Evolutionary conservation across 2,329 filamentous ascomycete genomes (phyloP).

Genomic region (Beauveria scarabaeidicola): DNA sequence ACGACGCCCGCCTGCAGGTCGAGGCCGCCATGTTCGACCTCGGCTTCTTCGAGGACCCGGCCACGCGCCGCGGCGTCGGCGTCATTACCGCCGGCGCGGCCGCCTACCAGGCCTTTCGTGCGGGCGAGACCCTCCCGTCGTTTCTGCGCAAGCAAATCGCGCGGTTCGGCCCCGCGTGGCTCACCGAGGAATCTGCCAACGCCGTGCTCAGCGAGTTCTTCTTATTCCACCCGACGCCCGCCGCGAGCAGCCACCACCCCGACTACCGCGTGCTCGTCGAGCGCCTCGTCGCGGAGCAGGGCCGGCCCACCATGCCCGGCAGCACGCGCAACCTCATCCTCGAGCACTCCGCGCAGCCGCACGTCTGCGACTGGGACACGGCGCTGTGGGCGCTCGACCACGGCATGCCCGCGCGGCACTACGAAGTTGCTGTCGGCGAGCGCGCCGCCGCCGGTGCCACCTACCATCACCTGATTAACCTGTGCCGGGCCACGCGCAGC

Average conservation of each 20-base stretch:
- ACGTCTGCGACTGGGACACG: slow-evolving; percentile 21
- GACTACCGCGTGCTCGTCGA: slow-evolving; percentile 23
- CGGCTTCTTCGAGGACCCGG: slow-evolving; percentile 32
- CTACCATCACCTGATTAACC: slow-evolving; percentile 30
- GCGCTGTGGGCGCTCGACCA: slow-evolving; percentile 24
- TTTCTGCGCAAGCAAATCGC: slow-evolving; percentile 34
- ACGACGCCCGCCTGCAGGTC: slow-evolving; percentile 42
- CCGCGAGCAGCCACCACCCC: slow-evolving; percentile 14
- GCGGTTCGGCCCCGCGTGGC: slow-evolving; percentile 40
- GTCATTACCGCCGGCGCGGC: slow-evolving; percentile 35
- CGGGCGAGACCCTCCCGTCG: slow-evolving; percentile 23
- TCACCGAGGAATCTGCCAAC: slow-evolving; percentile 28
- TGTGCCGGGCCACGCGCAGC: slow-evolving; percentile 26
- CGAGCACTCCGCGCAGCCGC: slow-evolving; percentile 19
- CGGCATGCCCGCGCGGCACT: slow-evolving; percentile 3
- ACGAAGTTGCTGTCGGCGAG: slow-evolving; percentile 9
- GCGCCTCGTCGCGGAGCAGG: slow-evolving; percentile 17
- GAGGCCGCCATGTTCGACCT: slow-evolving; percentile 38
- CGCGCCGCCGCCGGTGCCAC: slow-evolving; percentile 23
- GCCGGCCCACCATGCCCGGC: slow-evolving; percentile 17
- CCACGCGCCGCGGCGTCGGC: slow-evolving; percentile 30
- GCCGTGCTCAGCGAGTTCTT: slow-evolving; percentile 35
- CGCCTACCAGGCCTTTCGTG: slow-evolving; percentile 31
- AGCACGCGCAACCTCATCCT: slow-evolving; percentile 32
- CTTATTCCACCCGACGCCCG: slow-evolving; percentile 25